phyloP scores from a whole-genome alignment of 2,329 filamentous ascomycete species.

The Chalaropsis ovoidea region DNA sequence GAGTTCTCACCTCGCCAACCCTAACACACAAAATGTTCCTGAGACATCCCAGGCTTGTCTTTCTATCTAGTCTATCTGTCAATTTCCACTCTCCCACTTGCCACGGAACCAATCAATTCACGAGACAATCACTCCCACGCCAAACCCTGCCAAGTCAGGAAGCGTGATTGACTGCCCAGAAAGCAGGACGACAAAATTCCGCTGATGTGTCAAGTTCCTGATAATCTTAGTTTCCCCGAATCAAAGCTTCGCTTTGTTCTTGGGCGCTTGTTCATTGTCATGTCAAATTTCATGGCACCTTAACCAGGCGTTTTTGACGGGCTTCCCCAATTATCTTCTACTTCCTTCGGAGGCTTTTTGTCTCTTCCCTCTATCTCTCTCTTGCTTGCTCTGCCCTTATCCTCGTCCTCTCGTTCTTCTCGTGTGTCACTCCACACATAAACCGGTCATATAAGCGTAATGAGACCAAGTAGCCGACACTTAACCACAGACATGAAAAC shows the following conservation, averaged over 20 bases:
- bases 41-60: background rate
- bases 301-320: background rate
- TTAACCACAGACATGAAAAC: background rate
- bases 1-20: background rate
- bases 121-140: background rate
- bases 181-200: background rate
- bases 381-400: too few relatives aligned
- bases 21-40: slow-evolving; percentile 6
- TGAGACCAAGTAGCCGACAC: slow-evolving; percentile 5
- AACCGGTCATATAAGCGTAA: slow-evolving; percentile 1
- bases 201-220: background rate
- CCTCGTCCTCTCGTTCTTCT: too few relatives aligned
- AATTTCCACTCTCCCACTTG: background rate
- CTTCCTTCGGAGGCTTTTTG: background rate
- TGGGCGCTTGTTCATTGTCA: background rate
- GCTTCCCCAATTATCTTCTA: background rate
- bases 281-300: background rate
- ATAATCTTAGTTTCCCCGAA: background rate
- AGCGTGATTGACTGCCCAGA: slow-evolving; percentile 4
- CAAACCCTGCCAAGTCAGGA: background rate
- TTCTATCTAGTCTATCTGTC: too few relatives aligned
- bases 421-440: too few relatives aligned
- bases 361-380: too few relatives aligned
- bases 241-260: background rate
- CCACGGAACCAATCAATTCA: background rate